Evolutionary conservation across 495 filamentous ascomycete genomes (phyloP).

Genomic region (Penicillium paxilli): DNA sequence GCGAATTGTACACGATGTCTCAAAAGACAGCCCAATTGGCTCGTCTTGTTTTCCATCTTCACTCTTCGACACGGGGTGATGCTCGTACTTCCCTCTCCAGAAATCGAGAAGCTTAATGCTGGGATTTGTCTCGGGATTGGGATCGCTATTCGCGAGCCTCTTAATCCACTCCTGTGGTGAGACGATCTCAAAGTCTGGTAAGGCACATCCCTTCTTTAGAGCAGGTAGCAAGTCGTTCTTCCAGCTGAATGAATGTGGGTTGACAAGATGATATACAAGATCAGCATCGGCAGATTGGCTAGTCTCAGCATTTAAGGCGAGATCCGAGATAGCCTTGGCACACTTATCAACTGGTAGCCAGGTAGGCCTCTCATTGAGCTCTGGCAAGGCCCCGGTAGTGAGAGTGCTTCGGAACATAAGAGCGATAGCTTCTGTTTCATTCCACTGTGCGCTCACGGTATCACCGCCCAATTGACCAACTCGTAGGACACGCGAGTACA

Average conservation of each 20-base stretch:
- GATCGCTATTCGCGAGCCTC: slow-evolving; percentile 40
- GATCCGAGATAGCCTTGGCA: slow-evolving; percentile 27
- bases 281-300: slow-evolving; percentile 5
- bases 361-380: slow-evolving; percentile 54
- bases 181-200: slow-evolving; percentile 46
- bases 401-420: slow-evolving; percentile 55
- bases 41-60: neutral
- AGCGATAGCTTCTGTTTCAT: slow-evolving; percentile 62
- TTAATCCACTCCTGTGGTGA: slow-evolving; percentile 50
- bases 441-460: slow-evolving; percentile 58
- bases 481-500: slow-evolving; percentile 43
- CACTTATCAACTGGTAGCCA: slow-evolving; percentile 47
- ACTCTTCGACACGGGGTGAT: neutral
- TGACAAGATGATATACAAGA: slow-evolving; percentile 55
- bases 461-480: slow-evolving; percentile 68
- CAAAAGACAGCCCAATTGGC: slow-evolving; percentile 15
- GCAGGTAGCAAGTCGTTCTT: slow-evolving; percentile 51
- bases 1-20: slow-evolving; percentile 16
- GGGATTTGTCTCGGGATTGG: slow-evolving; percentile 55
- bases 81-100: slow-evolving; percentile 38
- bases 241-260: slow-evolving; percentile 53
- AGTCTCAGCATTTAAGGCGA: slow-evolving; percentile 8
- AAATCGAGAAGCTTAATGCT: slow-evolving; percentile 61
- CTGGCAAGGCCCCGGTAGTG: slow-evolving; percentile 52
- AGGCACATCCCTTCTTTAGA: slow-evolving; percentile 34